Evolutionary conservation across 441 rosid species (phyloP), one percentile per base, ranked within the genome.

Genomic region (Dalechampia spathulata): DNA sequence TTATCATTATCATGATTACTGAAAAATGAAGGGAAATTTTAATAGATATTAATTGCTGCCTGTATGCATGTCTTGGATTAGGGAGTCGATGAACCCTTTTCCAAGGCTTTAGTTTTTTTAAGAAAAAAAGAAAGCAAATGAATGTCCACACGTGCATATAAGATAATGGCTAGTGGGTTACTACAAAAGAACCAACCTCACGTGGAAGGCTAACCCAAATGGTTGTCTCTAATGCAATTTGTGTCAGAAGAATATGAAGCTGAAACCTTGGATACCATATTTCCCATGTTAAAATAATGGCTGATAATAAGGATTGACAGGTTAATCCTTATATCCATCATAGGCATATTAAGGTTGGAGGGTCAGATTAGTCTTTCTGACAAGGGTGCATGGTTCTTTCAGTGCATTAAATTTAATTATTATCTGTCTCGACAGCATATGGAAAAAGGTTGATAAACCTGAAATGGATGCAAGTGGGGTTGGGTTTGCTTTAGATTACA

Each of bases 251-350:
- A 78, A 74, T 70, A 74, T 66, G 75, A 76, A 62, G 61, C 72
- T 63, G 56, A 63, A 65, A 68, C 81, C 76, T 78, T 61, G 83
- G 83, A 81, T 81, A 43, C 86, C 80, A 26, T 69, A 58, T 59
- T 55, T 65, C 67, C 53, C 27, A 40, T 57, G 52, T 54, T 71
- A 52, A 64, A 66, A 30, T 30, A 30, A 30, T 3, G 34, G 34
- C 34, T 8, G 8, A 30, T 30, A n/a, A n/a, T 45, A 52, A 11
- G 8, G 21, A 54, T 39, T 14, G 21, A 39, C 58, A n/a, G 23
- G 14, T 23, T 54, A 15, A 54, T 6, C 58, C 46, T 54, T 8
- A 2, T 7, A 20, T 13, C 1, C 16, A 38, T 37, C 32, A 22
- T 22, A 22, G 3, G 34, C 2, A 26, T n/a, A 6, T 2, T 21